A percentile compares a stretch with the other conserved stretches of the same genome.
Conservation (phyloP, 129 eudicot species). For the Flaveria bidentis region DNA sequence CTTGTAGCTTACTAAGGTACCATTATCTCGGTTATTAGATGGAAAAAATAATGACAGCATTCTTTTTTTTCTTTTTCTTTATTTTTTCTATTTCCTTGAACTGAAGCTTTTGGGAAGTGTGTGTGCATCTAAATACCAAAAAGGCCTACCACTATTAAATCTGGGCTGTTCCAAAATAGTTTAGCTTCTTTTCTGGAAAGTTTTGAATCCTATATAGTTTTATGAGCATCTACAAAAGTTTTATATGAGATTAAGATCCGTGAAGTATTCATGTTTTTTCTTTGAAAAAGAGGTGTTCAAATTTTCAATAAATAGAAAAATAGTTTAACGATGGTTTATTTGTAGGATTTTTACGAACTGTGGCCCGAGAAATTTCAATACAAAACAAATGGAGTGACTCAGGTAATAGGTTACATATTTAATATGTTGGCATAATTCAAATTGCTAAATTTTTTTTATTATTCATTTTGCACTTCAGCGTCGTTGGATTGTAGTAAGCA, state of each 20-base stretch:
- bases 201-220: not conserved
- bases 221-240: not conserved
- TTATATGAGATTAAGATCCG: slow-evolving; percentile 15
- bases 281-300: not conserved
- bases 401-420: slow-evolving; percentile 38
- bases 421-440: slow-evolving; percentile 14
- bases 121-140: not conserved
- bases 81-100: not conserved
- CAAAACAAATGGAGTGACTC: slow-evolving; percentile 68
- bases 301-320: not conserved
- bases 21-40: not conserved
- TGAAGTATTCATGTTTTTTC: not conserved
- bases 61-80: not conserved
- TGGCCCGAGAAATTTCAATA: slow-evolving; percentile 66
- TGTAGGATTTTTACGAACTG: slow-evolving; percentile 57
- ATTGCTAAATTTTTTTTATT: slow-evolving; percentile 9
- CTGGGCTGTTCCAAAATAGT: not conserved
- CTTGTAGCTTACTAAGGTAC: not conserved
- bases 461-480: slow-evolving; percentile 37
- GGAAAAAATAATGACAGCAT: not conserved
- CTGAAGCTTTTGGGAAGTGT: not conserved
- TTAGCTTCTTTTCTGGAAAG: not conserved
- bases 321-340: slow-evolving; percentile 22
- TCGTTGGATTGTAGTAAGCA: slow-evolving; percentile 72
- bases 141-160: not conserved